Evolutionary conservation across 2,329 filamentous ascomycete species (phyloP).

Genomic region (Nectriaceae sp.): DNA sequence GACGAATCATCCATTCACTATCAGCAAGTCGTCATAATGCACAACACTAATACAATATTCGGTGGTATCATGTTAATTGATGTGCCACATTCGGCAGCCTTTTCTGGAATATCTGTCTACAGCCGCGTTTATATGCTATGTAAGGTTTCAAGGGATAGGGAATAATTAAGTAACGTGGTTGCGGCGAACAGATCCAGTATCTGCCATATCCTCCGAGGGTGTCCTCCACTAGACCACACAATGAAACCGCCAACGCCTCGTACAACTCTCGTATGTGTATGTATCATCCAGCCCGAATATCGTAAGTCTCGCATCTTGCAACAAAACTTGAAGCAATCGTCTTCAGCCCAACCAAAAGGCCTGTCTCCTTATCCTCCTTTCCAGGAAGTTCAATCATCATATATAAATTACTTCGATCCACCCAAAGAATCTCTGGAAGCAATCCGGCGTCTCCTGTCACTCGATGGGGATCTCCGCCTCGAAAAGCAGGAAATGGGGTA

Average conservation of each 20-base stretch:
- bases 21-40: too few relatives aligned
- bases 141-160: conserved; percentile 21
- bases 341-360: conserved; percentile 6
- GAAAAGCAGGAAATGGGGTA: background rate
- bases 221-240: conserved; percentile 17
- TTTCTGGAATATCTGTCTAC: conserved; percentile 11
- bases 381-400: conserved; percentile 5
- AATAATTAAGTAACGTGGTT: conserved; percentile 25
- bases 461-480: background rate
- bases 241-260: conserved; percentile 28
- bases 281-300: conserved; percentile 25
- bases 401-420: conserved; percentile 5
- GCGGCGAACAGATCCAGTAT: conserved; percentile 25
- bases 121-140: conserved; percentile 30
- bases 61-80: too few relatives aligned
- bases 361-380: background rate
- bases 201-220: conserved; percentile 13
- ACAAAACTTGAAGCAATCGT: conserved; percentile 1
- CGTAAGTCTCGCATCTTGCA: conserved; percentile 22
- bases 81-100: too few relatives aligned
- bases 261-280: conserved; percentile 29
- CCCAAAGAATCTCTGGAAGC: conserved; percentile 3
- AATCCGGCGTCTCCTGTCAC: background rate
- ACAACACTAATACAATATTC: too few relatives aligned
- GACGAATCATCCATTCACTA: too few relatives aligned